Evolutionary conservation across 2,329 filamentous ascomycete genomes (phyloP).

Genomic region (Ceratocystiopsis sp.): DNA sequence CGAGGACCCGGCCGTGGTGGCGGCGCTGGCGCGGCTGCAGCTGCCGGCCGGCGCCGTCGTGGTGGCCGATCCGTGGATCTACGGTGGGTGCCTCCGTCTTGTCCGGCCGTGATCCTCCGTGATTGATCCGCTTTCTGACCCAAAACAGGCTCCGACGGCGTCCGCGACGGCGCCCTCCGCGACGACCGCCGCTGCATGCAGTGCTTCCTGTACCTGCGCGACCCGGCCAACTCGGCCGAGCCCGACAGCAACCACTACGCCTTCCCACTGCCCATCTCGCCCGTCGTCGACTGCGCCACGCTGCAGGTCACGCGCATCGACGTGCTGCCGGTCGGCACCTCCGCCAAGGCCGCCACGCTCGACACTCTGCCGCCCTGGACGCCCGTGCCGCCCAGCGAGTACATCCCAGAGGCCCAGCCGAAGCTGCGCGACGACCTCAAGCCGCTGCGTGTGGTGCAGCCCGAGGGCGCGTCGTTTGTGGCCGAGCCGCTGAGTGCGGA

Average conservation of each 20-base stretch:
- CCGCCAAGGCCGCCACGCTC: constrained; percentile 23
- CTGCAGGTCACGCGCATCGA: constrained; percentile 25
- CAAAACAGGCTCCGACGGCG: constrained; percentile 25
- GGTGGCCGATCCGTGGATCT: constrained; percentile 48
- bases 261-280: constrained; percentile 35
- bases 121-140: no score
- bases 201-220: constrained; percentile 49
- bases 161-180: constrained; percentile 7
- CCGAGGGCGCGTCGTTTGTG: no score
- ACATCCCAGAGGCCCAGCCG: constrained; percentile 20
- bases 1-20: constrained; percentile 37
- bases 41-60: constrained; percentile 41
- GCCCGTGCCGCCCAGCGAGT: constrained; percentile 21
- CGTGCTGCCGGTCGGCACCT: constrained; percentile 30
- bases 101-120: no score
- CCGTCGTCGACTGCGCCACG: constrained; percentile 36
- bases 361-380: constrained; percentile 17
- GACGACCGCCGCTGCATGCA: constrained; percentile 25
- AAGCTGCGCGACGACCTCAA: constrained; percentile 30
- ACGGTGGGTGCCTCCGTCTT: constrained; percentile 21
- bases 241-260: constrained; percentile 47
- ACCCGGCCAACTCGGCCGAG: constrained; percentile 39
- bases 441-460: constrained; percentile 26
- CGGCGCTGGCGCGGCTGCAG: constrained; percentile 43
- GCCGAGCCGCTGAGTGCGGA: no score